These are phyloP conservation scores for Blastobotrys aristatus DNA, from an alignment of 1,139 yeast genomes.

Conservation along the genomic window DNA sequence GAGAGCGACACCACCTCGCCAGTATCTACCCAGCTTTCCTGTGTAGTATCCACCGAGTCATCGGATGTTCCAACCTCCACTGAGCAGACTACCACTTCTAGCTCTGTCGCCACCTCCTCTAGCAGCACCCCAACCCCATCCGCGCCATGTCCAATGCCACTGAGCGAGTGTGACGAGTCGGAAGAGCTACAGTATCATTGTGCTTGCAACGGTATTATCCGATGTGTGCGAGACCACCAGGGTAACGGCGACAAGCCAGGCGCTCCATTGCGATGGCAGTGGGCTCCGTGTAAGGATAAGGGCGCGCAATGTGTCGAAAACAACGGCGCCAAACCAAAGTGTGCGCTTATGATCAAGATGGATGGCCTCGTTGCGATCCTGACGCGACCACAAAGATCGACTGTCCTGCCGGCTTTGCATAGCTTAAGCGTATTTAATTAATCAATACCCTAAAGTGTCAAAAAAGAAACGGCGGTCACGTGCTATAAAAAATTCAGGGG, in stretches of 20 bases:
- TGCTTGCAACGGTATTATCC: not conserved
- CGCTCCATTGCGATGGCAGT: not conserved
- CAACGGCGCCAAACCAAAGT: not conserved
- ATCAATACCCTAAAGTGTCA: too few species aligned
- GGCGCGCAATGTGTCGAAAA: slow-evolving; percentile 3
- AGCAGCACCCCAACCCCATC: not conserved
- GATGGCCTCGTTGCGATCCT: slow-evolving; percentile 3
- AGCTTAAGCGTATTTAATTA: too few species aligned
- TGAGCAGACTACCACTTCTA: not conserved
- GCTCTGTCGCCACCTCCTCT: not conserved
- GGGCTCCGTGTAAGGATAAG: not conserved
- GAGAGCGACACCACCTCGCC: too few species aligned
- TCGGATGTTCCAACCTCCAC: not conserved
- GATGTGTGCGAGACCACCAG: slow-evolving; percentile 1
- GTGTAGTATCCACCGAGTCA: not conserved
- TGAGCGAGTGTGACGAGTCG: not conserved
- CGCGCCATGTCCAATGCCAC: not conserved
- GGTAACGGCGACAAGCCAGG: not conserved
- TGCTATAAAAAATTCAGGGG: too few species aligned
- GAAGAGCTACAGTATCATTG: not conserved
- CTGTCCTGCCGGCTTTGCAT: not conserved
- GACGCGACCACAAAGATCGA: not conserved
- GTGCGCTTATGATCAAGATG: not conserved
- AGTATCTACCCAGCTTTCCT: too few species aligned
- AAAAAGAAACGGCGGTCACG: too few species aligned